Percentiles rank a stretch among this genome's conserved stretches.
Conservation (phyloP, 2,329 filamentous ascomycete genomes). For the Emericellopsis cladophorae region DNA sequence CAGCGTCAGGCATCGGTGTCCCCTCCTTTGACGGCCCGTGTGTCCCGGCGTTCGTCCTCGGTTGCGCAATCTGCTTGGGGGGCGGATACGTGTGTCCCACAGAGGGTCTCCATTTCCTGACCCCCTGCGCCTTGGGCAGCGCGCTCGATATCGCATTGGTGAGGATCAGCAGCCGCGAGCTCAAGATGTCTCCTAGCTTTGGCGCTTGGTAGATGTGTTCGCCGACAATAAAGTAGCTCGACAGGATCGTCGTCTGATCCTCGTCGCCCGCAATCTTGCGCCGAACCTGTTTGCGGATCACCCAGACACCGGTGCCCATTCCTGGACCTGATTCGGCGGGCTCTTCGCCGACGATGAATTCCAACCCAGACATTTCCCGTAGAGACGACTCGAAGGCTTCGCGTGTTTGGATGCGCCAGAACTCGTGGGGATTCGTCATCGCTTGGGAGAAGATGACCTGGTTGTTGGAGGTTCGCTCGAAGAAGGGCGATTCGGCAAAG, state of each 20-base stretch:
- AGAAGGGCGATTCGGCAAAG: constrained; percentile 56
- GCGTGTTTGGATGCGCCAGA: constrained; percentile 43
- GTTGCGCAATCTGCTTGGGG: too few species aligned
- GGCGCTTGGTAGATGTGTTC: constrained; percentile 58
- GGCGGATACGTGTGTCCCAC: constrained; percentile 38
- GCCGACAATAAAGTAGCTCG: constrained; percentile 51
- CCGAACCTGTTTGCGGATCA: constrained; percentile 55
- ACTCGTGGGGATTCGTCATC: constrained; percentile 46
- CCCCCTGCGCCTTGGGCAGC: constrained; percentile 34
- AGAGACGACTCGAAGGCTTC: constrained; percentile 51
- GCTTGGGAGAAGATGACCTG: constrained; percentile 49
- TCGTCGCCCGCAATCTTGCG: constrained; percentile 44
- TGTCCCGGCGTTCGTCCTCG: too few species aligned
- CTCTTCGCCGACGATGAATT: constrained; percentile 54
- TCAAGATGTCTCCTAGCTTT: constrained; percentile 44
- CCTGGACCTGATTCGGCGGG: constrained; percentile 50
- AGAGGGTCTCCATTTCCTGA: constrained; percentile 41
- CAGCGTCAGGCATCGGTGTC: constrained; percentile 32
- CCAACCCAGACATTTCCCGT: constrained; percentile 51
- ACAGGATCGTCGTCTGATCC: constrained; percentile 33
- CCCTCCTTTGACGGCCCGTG: constrained; percentile 23
- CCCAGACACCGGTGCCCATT: constrained; percentile 57
- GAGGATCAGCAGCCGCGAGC: constrained; percentile 37
- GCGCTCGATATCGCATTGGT: constrained; percentile 36
- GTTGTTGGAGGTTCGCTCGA: constrained; percentile 56